phyloP scores from a whole-genome alignment of 163 green algal species.

The Coccomyxa subellipsoidea region DNA sequence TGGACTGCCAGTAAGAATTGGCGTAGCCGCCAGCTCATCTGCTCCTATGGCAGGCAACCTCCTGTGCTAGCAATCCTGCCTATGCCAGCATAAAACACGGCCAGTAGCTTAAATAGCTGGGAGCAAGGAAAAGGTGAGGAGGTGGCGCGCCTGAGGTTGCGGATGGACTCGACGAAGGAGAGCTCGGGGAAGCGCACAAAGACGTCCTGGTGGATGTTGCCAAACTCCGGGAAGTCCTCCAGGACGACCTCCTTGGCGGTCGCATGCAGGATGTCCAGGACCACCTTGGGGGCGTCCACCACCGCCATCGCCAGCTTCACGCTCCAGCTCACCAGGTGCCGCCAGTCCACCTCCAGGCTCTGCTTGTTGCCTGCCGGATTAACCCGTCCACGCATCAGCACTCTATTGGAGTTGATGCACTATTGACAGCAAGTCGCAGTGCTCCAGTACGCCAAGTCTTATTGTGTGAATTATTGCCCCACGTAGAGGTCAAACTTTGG shows the following conservation, averaged over 20 bases:
- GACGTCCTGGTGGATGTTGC: constrained; percentile 58
- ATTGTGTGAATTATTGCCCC: too few species aligned
- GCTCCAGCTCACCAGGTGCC: constrained; percentile 33
- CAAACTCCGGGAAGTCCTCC: constrained; percentile 59
- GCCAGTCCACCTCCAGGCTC: constrained; percentile 70
- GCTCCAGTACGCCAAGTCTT: too few species aligned
- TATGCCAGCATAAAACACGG: too few species aligned
- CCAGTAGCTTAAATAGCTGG: not conserved
- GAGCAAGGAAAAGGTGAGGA: not conserved
- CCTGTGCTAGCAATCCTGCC: too few species aligned
- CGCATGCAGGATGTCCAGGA: constrained; percentile 77
- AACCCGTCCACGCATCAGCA: too few species aligned
- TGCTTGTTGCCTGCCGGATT: constrained; percentile 54
- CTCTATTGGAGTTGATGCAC: too few species aligned
- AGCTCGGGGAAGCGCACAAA: constrained; percentile 88
- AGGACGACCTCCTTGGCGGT: constrained; percentile 56
- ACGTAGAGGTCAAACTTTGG: too few species aligned
- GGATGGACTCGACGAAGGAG: constrained; percentile 84
- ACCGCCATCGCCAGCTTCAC: constrained; percentile 78
- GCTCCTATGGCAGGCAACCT: too few species aligned
- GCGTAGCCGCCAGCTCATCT: too few species aligned
- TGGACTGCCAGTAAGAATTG: too few species aligned
- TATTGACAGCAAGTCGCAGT: too few species aligned
- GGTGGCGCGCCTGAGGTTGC: constrained; percentile 77
- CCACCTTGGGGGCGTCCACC: constrained; percentile 65